Conservation (phyloP, 1,284 basidiomycete species). For the Peniophora sp. region DNA sequence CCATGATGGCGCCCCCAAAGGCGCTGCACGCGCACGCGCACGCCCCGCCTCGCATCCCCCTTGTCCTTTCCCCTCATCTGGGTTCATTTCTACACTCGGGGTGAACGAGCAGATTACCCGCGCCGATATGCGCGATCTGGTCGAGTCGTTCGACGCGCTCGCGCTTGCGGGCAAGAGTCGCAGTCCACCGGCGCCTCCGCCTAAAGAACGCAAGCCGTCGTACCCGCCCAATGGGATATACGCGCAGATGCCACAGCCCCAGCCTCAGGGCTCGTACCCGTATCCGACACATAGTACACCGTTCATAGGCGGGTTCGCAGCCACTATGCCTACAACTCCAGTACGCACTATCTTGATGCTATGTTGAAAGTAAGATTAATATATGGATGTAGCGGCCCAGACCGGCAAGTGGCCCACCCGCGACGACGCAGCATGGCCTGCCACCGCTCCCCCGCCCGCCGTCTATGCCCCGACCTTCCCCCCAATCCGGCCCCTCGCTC, state of each 20-base stretch:
- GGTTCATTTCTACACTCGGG: not conserved
- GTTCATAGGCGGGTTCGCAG: constrained; percentile 25
- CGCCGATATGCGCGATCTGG: constrained; percentile 18
- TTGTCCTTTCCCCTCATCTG: not conserved
- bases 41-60: not conserved
- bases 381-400: constrained; percentile 2
- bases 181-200: constrained; percentile 1
- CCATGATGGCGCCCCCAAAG: too few species aligned
- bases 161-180: constrained; percentile 15
- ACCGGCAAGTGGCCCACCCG: constrained; percentile 7
- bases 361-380: not conserved
- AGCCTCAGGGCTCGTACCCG: not conserved
- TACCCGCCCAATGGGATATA: not conserved
- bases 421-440: constrained; percentile 7
- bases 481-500: constrained; percentile 24
- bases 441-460: constrained; percentile 29
- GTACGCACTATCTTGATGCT: constrained; percentile 1
- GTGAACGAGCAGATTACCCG: constrained; percentile 2
- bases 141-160: constrained; percentile 30
- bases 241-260: not conserved
- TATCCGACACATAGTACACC: not conserved
- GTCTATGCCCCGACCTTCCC: constrained; percentile 37
- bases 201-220: not conserved
- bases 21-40: not conserved
- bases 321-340: constrained; percentile 1